Base-by-base conservation (phyloP, 768 basidiomycete genomes). In the Russula ochroleuca region DNA sequence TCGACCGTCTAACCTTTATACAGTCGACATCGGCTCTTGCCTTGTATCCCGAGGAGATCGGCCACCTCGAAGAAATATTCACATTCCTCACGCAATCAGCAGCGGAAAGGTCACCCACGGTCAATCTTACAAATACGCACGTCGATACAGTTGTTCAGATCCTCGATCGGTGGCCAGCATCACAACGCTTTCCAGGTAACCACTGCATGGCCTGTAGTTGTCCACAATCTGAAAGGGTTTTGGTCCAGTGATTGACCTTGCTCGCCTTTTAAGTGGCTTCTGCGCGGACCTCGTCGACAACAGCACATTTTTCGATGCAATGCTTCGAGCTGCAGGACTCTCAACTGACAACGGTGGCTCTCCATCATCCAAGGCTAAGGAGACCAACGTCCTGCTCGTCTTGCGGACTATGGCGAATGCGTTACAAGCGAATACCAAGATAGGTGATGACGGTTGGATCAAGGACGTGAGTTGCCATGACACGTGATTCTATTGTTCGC, bases 301-400 rank as follows among this genome's bases (percentile, higher is more conserved):
- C 5, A 77, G 81, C 43, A 74, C 73, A 21, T 85, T 89, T 72
- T 79, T 89, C 23, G 78, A 83, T 21, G 76, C 82, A 1, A 73
- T 95, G 13, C 84, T 93, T 73, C 77, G 76, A 59, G 88, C 85
- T 15, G 82, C 86, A 3, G 86, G 88, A 55, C 91, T 88, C 86
- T 71, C 72, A 57, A 67, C 50, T n/a, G 53, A 77, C 35, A 78
- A 83, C 1, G 85, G 85, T 81, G 70, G 77, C 33, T 72, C 74
- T n/a, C 79, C 86, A 0, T 72, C 88, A 40, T 73, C 78, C 4
- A 97, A 93, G 74, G 73, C 84, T 8, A 79, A 86, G 61, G 94
- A 97, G 72, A 96, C 88, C 19, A 98, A 98, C 70, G 80, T 87
- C 1, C 78, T 96, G 64, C 79, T 99, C 28, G 78, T 89, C 2